Conservation (phyloP, 2,329 filamentous ascomycete genomes). For the Apiospora marii region DNA sequence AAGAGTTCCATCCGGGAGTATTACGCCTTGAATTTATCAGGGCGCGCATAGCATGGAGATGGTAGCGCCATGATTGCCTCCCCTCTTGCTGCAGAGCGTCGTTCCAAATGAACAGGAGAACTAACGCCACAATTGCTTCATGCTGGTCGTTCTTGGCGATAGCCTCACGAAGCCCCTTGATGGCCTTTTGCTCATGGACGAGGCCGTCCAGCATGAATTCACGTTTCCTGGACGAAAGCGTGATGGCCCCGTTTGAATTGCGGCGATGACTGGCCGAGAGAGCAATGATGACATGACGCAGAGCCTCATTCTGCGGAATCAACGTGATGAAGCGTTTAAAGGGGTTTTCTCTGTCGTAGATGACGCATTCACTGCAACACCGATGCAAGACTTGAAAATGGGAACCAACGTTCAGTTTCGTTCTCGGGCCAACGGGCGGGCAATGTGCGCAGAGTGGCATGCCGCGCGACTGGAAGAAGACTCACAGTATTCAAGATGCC, state of each 20-base stretch:
- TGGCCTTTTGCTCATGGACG: slow-evolving; percentile 25
- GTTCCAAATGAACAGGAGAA: slow-evolving; percentile 27
- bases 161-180: slow-evolving; percentile 22
- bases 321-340: slow-evolving; percentile 24
- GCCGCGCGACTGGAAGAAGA: not conserved
- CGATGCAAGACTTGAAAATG: slow-evolving; percentile 1
- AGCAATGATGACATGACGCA: slow-evolving; percentile 10
- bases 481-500: slow-evolving; percentile 23
- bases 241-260: slow-evolving; percentile 2
- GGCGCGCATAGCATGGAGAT: slow-evolving; percentile 26
- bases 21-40: slow-evolving; percentile 22
- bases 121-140: slow-evolving; percentile 25
- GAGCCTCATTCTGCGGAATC: slow-evolving; percentile 23
- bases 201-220: slow-evolving; percentile 23
- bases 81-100: slow-evolving; percentile 27
- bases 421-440: not conserved
- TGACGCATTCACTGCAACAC: slow-evolving; percentile 23
- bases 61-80: slow-evolving; percentile 24
- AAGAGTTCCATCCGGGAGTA: slow-evolving; percentile 14
- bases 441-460: not conserved
- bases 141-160: slow-evolving; percentile 22
- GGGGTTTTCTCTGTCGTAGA: slow-evolving; percentile 23
- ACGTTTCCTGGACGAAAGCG: not conserved
- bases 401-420: not conserved
- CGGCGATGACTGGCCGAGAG: slow-evolving; percentile 18